Percentiles rank a stretch among this genome's conserved stretches.
phyloP scores from a whole-genome alignment of 2,329 filamentous ascomycete genomes.

The Dactylellina drechsleri region DNA sequence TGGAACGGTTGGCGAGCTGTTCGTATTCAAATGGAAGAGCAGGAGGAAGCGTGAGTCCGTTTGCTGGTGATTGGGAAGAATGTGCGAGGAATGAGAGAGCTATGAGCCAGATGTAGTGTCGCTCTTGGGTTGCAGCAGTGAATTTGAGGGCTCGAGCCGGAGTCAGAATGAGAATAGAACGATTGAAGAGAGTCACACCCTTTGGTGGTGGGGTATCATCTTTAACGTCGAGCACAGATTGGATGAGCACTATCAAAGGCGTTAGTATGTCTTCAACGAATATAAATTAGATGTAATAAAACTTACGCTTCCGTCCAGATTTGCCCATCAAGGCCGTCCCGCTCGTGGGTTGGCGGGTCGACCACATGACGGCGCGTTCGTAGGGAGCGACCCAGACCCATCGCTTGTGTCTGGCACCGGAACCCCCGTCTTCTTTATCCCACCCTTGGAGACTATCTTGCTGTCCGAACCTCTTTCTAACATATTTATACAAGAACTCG shows the following conservation, averaged over 20 bases:
- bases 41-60: slow-evolving; percentile 71
- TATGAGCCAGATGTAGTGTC: slow-evolving; percentile 94
- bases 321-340: slow-evolving; percentile 91
- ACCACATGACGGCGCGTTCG: slow-evolving; percentile 96
- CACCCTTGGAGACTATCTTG: slow-evolving; percentile 68
- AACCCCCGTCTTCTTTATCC: slow-evolving; percentile 75
- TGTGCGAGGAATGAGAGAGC: slow-evolving; percentile 94
- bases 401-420: slow-evolving; percentile 81
- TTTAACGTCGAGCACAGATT: slow-evolving; percentile 96
- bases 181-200: slow-evolving; percentile 75
- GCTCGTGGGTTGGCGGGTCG: slow-evolving; percentile 92
- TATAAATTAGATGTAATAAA: background rate
- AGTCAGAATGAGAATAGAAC: slow-evolving; percentile 93
- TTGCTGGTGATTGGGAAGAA: slow-evolving; percentile 81
- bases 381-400: slow-evolving; percentile 99
- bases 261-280: slow-evolving; percentile 4
- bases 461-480: slow-evolving; percentile 84
- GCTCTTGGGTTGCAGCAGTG: slow-evolving; percentile 81
- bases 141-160: slow-evolving; percentile 95
- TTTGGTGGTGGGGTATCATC: slow-evolving; percentile 89
- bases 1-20: slow-evolving; percentile 61
- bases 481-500: slow-evolving; percentile 95
- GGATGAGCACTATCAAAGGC: slow-evolving; percentile 77
- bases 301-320: slow-evolving; percentile 90
- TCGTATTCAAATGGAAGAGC: slow-evolving; percentile 63